Evolutionary conservation across 371 early-diverging fungal species (phyloP), one percentile per base, ranked within the genome.

Genomic region (Mortierella polycephala): DNA sequence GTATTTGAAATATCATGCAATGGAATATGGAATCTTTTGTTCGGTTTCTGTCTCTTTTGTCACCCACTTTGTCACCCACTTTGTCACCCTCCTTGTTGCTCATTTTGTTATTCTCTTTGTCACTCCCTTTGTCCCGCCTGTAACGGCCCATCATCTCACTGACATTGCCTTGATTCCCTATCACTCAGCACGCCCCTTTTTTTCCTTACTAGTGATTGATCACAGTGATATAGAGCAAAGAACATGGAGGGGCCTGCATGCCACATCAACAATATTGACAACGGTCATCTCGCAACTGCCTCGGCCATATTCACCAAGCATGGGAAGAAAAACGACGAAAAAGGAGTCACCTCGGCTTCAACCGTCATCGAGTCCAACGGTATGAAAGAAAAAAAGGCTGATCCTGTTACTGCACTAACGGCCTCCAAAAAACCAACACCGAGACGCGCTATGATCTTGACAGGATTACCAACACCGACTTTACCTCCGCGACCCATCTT

Each of bases 401-500:
- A 10, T 9, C 10, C 16, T 18, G 9, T 18, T 21, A 5, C 14
- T 51, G 20, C 51, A 14, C 7, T 7, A 10, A 51, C 51, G 20
- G 51, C 46, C n/a, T n/a, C 40, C 16, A 69, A 60, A 11, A 65
- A 65, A n/a, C 16, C 62, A 1, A 62, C 42, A 5, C 65, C 62
- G 41, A 70, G 45, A 45, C 59, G 76, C 5, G 47, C 47, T 9
- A 75, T 75, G 63, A 20, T 62, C 14, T 45, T 75, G 16, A 60
- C 52, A 40, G 76, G 71, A 37, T 58, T 66, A 7, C 76, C 76
- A 5, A 10, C 62, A 9, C 76, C 76, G 13, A 16, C 57, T 0
- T 50, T 75, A 0, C 76, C 76, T 2, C 76, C 76, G 1, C 58
- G 63, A 23, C 76, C 76, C 7, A 56, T 70, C 11, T 70, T 75